A percentile compares a stretch with the other conserved stretches of the same genome.
These are phyloP conservation scores for Penicillium pancosmium DNA, from an alignment of 495 filamentous ascomycete genomes.

Conservation along the genomic window DNA sequence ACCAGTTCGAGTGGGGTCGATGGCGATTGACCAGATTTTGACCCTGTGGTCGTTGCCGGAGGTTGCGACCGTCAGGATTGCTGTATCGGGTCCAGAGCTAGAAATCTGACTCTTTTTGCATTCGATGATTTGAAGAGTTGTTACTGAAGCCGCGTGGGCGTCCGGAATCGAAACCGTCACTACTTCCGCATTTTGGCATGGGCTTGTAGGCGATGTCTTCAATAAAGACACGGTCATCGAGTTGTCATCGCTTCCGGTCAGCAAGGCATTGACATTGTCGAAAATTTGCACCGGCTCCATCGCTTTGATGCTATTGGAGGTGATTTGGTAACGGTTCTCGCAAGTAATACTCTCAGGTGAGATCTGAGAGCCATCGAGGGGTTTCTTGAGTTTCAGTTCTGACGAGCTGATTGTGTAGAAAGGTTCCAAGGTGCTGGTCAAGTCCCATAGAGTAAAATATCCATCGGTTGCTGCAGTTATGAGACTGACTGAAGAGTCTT, in stretches of 20 bases:
- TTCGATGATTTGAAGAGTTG: slow-evolving; percentile 58
- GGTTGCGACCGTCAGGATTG: slow-evolving; percentile 51
- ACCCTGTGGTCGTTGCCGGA: slow-evolving; percentile 82
- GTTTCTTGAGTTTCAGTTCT: slow-evolving; percentile 21
- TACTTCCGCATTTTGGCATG: slow-evolving; percentile 17
- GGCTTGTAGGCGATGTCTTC: slow-evolving; percentile 13
- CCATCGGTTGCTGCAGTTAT: slow-evolving; percentile 68
- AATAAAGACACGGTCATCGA: slow-evolving; percentile 64
- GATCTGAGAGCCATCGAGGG: slow-evolving; percentile 18
- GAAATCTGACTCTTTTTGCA: not conserved
- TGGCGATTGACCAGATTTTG: slow-evolving; percentile 65
- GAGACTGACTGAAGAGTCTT: slow-evolving; percentile 34
- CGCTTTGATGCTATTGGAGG: slow-evolving; percentile 76
- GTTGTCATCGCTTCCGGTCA: slow-evolving; percentile 87
- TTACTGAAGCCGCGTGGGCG: slow-evolving; percentile 82
- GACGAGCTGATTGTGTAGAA: slow-evolving; percentile 34
- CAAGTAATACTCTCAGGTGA: slow-evolving; percentile 32
- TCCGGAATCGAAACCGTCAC: slow-evolving; percentile 61
- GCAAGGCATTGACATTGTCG: slow-evolving; percentile 49
- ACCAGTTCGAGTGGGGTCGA: slow-evolving; percentile 35
- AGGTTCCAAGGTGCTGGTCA: slow-evolving; percentile 35
- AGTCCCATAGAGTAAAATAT: slow-evolving; percentile 57
- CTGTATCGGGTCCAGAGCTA: slow-evolving; percentile 7
- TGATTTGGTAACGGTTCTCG: slow-evolving; percentile 52
- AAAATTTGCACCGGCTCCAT: slow-evolving; percentile 40